phyloP scores from a whole-genome alignment of 169 alveolate genomes.

The Cryptosporidium parvum region DNA sequence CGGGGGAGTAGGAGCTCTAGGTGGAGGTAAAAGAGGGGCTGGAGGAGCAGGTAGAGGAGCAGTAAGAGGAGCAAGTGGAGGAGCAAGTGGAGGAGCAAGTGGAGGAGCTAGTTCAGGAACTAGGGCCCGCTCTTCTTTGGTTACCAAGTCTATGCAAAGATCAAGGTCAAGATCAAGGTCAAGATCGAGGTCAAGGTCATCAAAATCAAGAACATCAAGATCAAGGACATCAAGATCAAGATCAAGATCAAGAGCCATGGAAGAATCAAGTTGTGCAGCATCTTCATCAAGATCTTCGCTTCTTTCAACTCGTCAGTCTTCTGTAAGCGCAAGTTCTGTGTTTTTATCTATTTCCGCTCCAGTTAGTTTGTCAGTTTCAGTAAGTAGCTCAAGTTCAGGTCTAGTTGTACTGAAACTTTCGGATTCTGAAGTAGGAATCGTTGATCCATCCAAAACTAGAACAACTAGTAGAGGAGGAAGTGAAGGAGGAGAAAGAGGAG shows the following conservation, averaged over 20 bases:
- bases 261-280: neutral
- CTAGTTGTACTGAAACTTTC: too few species aligned
- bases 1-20: neutral
- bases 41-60: neutral
- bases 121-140: neutral
- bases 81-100: neutral
- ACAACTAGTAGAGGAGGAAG: neutral
- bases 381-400: neutral
- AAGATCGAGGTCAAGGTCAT: neutral
- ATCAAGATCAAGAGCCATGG: neutral
- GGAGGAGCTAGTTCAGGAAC: neutral
- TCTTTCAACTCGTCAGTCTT: neutral
- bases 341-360: too few species aligned
- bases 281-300: neutral
- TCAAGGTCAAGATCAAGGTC: neutral
- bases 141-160: neutral
- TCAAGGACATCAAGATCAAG: conserved; percentile 15
- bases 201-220: neutral
- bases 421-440: neutral
- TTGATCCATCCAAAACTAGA: neutral
- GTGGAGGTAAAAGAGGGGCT: neutral
- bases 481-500: neutral
- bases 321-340: neutral
- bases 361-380: neutral
- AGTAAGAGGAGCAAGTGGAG: neutral